Evolutionary conservation across 306 rosid genomes (phyloP), one percentile per base, ranked within the genome.

Genomic region (Lupinus albus): DNA sequence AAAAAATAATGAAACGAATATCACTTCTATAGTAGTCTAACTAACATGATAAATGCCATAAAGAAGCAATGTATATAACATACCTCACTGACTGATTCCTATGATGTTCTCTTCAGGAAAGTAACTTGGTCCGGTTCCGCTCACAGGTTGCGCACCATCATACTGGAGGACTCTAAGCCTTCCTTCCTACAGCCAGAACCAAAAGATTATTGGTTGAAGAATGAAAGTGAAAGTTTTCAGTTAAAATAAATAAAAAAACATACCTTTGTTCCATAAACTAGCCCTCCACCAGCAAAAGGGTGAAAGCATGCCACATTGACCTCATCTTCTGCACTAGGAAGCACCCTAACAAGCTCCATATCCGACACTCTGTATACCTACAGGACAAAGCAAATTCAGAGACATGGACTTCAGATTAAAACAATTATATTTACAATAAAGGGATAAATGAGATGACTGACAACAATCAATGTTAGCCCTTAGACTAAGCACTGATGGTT

Each of bases 221-320:
- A 63, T 42, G 35, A 20, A 46, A 70, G 64, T 46, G 50, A 25
- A 25, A 6, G 61, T 32, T 30, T 12, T 28, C 33, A 39, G 46
- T 11, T 33, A 58, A 8, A 38, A 1, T 8, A 38, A 7, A 8
- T 7, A 14, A 47, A 73, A 38, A 64, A 25, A 25, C 30, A 25
- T 77, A 88, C 99, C 95, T 94, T 94, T 47, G 97, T 94, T 72
- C 99, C 99, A 68, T 94, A 94, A 71, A 91, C 99, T 58, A 94
- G 84, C n/a, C 99, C 99, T 44, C 96, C 97, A 67, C 99, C 99
- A 6, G 91, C 91, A 53, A 84, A 86, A 72, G 99, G 99, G 76
- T 94, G 99, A 80, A 94, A 94, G 71, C 97, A 91, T 50, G 99
- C 99, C 30, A 94, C 97, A 47, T 94, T 94, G 72, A 94, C 99